Evolutionary conservation across 441 rosid species (phyloP).

Genomic region (Populus hybrid): DNA sequence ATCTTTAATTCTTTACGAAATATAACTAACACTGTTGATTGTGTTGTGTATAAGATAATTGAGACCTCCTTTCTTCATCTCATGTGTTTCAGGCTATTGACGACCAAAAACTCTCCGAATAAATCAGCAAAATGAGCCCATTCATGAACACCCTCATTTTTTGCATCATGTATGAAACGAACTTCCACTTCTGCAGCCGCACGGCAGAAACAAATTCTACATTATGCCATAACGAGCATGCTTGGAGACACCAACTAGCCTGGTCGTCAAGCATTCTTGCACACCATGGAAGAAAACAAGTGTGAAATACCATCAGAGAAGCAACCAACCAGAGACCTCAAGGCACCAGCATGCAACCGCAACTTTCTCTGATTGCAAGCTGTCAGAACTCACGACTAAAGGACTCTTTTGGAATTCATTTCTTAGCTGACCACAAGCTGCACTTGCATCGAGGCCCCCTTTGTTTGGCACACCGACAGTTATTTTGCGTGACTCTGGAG

Average conservation of each 20-base stretch:
- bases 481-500: slow-evolving; percentile 73
- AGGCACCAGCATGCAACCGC: background rate
- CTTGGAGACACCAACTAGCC: background rate
- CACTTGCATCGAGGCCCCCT: slow-evolving; percentile 88
- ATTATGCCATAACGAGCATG: background rate
- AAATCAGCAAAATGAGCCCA: background rate
- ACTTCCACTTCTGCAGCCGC: background rate
- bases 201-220: background rate
- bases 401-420: slow-evolving; percentile 90
- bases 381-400: slow-evolving; percentile 39
- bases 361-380: slow-evolving; percentile 5
- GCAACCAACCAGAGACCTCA: background rate
- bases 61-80: background rate
- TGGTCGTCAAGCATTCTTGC: background rate
- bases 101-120: background rate
- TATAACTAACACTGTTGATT: background rate
- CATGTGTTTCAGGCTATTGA: background rate
- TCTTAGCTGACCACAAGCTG: slow-evolving; percentile 97
- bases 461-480: slow-evolving; percentile 73
- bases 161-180: background rate
- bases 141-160: background rate
- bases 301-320: background rate
- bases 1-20: too few relatives aligned
- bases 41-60: too few relatives aligned
- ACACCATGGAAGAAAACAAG: background rate